Evolutionary conservation across 148 eudicot species (phyloP), one percentile per base, ranked within the genome.

Genomic region (Nepenthes gracilis): DNA sequence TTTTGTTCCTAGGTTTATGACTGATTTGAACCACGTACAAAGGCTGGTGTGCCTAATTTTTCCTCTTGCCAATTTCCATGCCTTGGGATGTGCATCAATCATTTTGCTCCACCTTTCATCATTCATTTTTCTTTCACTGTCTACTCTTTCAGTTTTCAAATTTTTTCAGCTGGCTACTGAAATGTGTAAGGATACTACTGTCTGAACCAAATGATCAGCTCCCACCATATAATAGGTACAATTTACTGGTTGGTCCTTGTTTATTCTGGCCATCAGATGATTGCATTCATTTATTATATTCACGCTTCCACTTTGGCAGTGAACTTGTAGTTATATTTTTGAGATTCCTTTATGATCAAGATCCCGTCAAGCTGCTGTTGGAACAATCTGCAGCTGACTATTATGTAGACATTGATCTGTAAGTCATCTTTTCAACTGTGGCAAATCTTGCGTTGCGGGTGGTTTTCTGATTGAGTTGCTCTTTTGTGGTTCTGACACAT

Each of bases 91-190:
- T 40, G 23, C 54, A 50, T 50, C 54, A 11, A 12, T 14, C 12
- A 50, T 36, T 60, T 43, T 60, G 8, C 53, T 36, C 58, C n/a
- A 3, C n/a, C 5, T 23, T 15, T 32, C 56, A 10, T 74, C 0
- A 49, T 55, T 36, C 6, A n/a, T 47, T 51, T 32, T 12, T 47
- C 57, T 33, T 72, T 67, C 15, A 35, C 48, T 40, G 45, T 5
- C 68, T n/a, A 54, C 70, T 70, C 49, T 59, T 76, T 62, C 88
- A 94, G 99, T 89, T 81, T 67, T 74, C 97, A 67, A 89, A 86
- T 80, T 94, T 94, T 71, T 94, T 89, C 82, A 83, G 67, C 74
- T 94, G 99, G 99, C 88, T 94, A 38, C 78, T 77, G 57, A 89
- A 85, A 69, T 83, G 78, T 59, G 83, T 85, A 54, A 93, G 78